phyloP scores from a whole-genome alignment of 2,329 filamentous ascomycete genomes.

The Aspergillus pseudoterreus region DNA sequence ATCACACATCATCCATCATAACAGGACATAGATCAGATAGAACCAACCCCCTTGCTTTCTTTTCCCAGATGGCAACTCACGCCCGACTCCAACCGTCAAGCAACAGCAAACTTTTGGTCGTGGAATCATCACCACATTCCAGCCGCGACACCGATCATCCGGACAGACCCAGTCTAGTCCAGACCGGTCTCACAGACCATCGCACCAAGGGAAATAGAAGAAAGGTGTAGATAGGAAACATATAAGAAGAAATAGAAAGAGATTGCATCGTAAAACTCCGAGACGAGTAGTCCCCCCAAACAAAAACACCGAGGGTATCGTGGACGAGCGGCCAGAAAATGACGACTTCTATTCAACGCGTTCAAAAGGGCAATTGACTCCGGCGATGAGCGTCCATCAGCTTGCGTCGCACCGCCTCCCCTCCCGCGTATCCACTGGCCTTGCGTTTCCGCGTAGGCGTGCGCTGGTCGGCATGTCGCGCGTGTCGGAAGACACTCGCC shows the following conservation, averaged over 20 bases:
- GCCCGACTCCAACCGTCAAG: not conserved
- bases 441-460: conserved; percentile 41
- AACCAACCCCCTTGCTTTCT: not conserved
- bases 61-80: not conserved
- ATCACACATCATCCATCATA: not conserved
- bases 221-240: not conserved
- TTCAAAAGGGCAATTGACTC: conserved; percentile 35
- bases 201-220: not conserved
- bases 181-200: not conserved
- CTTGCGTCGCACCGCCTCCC: conserved; percentile 43
- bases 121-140: not conserved
- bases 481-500: conserved; percentile 42
- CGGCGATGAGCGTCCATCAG: conserved; percentile 41
- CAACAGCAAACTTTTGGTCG: not conserved
- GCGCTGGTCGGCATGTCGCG: conserved; percentile 36
- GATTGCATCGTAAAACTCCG: not conserved
- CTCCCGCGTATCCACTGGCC: conserved; percentile 33
- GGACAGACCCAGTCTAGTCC: not conserved
- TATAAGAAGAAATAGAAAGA: not conserved
- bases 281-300: not conserved
- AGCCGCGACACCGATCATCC: not conserved
- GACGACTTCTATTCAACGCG: not conserved
- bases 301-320: not conserved
- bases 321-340: not conserved
- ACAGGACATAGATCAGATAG: not conserved